Conservation (phyloP, 495 filamentous ascomycete species). For the Aspergillus kassunensis region DNA sequence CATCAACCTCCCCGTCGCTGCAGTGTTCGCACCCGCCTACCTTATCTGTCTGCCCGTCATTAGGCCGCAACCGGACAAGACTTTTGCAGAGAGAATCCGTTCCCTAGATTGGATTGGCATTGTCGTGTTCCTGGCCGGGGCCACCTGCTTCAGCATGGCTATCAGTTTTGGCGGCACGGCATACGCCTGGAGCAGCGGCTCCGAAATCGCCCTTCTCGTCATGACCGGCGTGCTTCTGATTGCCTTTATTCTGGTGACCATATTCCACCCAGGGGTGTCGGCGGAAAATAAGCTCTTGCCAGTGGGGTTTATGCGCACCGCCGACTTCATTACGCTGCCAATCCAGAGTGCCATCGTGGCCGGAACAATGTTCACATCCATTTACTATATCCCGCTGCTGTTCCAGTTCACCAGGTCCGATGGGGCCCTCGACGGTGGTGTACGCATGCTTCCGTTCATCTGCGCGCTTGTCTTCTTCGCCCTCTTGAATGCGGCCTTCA, state of each 20-base stretch:
- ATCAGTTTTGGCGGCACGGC: constrained; percentile 19
- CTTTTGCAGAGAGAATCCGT: too few species aligned
- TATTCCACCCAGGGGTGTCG: neutral
- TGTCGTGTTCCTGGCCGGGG: neutral
- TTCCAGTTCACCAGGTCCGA: neutral
- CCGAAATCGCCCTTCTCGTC: constrained; percentile 15
- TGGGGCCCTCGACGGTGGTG: neutral
- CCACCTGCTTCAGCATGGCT: neutral
- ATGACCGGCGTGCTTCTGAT: neutral
- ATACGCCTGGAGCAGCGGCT: neutral
- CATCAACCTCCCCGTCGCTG: too few species aligned
- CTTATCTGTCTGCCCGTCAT: too few species aligned
- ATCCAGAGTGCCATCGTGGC: neutral
- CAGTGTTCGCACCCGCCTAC: too few species aligned
- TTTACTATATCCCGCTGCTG: neutral
- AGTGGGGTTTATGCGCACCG: neutral
- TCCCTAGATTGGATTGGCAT: neutral
- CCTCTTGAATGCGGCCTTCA: neutral
- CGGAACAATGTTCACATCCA: neutral
- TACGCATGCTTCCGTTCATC: neutral
- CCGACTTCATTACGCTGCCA: neutral
- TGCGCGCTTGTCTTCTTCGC: neutral
- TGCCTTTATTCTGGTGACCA: neutral
- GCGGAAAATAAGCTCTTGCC: too few species aligned
- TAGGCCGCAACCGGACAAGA: too few species aligned